Evolutionary conservation across 1,284 basidiomycete genomes (phyloP).

Genomic region (Ganoderma boninense): DNA sequence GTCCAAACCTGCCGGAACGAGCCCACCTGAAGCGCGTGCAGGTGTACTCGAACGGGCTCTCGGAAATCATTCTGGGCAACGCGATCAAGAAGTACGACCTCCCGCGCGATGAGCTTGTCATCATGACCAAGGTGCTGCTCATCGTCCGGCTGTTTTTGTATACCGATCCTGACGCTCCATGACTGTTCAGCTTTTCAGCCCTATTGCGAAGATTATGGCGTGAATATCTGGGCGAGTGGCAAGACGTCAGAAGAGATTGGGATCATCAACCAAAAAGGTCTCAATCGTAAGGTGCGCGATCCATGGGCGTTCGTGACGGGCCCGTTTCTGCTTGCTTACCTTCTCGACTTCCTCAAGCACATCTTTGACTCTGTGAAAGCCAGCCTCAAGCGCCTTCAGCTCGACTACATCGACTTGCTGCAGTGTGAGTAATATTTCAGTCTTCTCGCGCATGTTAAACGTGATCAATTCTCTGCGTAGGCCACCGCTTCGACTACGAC

Average conservation of each 20-base stretch:
- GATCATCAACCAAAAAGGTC: constrained; percentile 39
- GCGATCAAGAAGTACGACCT: constrained; percentile 63
- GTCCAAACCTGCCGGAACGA: no score
- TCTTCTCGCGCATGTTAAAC: no score
- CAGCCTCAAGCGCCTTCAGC: constrained; percentile 48
- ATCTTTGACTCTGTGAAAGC: constrained; percentile 53
- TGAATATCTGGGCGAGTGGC: constrained; percentile 10
- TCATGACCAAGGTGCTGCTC: constrained; percentile 58
- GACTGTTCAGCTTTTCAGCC: constrained; percentile 19
- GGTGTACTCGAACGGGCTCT: constrained; percentile 52
- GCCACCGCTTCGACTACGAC: constrained; percentile 54
- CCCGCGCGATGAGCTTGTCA: constrained; percentile 63
- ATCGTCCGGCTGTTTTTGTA: not conserved
- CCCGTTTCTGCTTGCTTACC: not conserved
- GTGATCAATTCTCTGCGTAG: constrained; percentile 54
- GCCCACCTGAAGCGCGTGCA: constrained; percentile 1
- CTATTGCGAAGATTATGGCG: constrained; percentile 46
- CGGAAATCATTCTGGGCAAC: constrained; percentile 64
- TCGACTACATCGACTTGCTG: constrained; percentile 53
- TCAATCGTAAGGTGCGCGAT: constrained; percentile 38
- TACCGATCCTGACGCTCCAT: not conserved
- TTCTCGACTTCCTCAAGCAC: constrained; percentile 38
- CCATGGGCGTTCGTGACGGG: not conserved
- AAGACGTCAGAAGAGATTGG: constrained; percentile 27
- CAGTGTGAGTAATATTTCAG: no score